These are phyloP conservation scores for Lagenidium sp. DNA, from an alignment of 352 stramenopile genomes.

Conservation along the genomic window DNA sequence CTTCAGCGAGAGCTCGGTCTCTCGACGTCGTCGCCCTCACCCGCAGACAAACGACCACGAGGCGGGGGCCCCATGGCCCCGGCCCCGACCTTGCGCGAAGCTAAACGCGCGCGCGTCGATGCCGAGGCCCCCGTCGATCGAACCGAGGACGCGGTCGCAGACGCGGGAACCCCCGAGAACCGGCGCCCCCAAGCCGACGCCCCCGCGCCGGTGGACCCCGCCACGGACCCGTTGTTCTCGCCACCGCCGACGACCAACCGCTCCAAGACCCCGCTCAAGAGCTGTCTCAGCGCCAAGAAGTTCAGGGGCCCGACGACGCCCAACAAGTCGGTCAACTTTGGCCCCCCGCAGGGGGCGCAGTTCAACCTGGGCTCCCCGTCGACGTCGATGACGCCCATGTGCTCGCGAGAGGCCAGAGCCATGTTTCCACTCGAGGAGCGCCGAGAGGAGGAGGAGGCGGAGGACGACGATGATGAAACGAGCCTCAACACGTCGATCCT, in stretches of 20 bases:
- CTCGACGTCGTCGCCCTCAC: too few species aligned
- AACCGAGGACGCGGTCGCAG: not conserved
- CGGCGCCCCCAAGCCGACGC: too few species aligned
- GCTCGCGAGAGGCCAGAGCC: constrained; percentile 33
- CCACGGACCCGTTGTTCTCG: constrained; percentile 7
- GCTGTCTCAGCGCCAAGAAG: constrained; percentile 72
- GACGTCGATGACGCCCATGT: constrained; percentile 84
- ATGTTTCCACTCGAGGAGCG: constrained; percentile 60
- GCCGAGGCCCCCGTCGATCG: not conserved
- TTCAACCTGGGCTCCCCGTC: constrained; percentile 75
- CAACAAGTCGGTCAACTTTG: constrained; percentile 81
- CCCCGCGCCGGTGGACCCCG: not conserved
- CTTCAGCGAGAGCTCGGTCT: constrained; percentile 18
- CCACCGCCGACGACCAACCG: constrained; percentile 8
- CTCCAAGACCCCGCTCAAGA: constrained; percentile 49
- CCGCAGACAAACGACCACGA: constrained; percentile 2
- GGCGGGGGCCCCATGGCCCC: too few species aligned
- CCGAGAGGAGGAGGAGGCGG: constrained; percentile 22
- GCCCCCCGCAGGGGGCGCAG: constrained; percentile 61
- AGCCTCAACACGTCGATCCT: constrained; percentile 80
- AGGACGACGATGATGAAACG: constrained; percentile 77
- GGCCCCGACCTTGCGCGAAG: too few species aligned
- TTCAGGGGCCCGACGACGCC: constrained; percentile 33
- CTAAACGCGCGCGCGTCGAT: constrained; percentile 4
- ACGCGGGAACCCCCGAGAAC: too few species aligned